Evolutionary conservation across 169 alveolate species (phyloP), one percentile per base, ranked within the genome.

Genomic region (Plasmodium gallinaceum): DNA sequence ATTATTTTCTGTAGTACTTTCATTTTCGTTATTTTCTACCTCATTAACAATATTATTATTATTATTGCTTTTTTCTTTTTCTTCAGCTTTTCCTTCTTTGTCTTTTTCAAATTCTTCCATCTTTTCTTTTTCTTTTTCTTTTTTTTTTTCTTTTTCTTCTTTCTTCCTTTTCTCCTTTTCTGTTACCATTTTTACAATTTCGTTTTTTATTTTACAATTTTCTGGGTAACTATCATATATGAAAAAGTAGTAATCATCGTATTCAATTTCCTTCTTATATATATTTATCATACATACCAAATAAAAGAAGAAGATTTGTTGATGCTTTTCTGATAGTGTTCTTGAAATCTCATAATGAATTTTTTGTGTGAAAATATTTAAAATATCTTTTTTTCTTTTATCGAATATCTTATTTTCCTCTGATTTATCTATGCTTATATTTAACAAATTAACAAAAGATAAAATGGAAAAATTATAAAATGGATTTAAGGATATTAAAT

Each of bases 241-340:
- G 8, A 83, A 45, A 62, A 83, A 83, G n/a, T 61, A 83, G 26
- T 83, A 83, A 68, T 83, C 91, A 16, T 83, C 91, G 20, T 83
- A 83, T 7, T 83, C 83, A 2, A 83, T 83, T 42, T 83, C 91
- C 10, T 43, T 60, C 32, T 83, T 83, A 43, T 83, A 83, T 32
- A 83, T 83, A 20, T 83, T 83, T 52, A 83, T 68, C 91, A 83
- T 83, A 43, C 91, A 83, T 8, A 83, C 91, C 10, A 83, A 62
- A 52, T 83, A 83, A 52, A 83, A 83, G 32, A 83, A 83, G 12
- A 83, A 83, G 18, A 83, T 83, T 10, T 68, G 83, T 24, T 83
- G 91, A 24, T 83, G 91, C 32, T 83, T 83, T 46, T 83, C 91
- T 2, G 91, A 83, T 18, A 83, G 16, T 3, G 91, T 83, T 24